These are phyloP conservation scores for Fistulinella prunicolor DNA, from an alignment of 768 basidiomycete species.

Conservation along the genomic window DNA sequence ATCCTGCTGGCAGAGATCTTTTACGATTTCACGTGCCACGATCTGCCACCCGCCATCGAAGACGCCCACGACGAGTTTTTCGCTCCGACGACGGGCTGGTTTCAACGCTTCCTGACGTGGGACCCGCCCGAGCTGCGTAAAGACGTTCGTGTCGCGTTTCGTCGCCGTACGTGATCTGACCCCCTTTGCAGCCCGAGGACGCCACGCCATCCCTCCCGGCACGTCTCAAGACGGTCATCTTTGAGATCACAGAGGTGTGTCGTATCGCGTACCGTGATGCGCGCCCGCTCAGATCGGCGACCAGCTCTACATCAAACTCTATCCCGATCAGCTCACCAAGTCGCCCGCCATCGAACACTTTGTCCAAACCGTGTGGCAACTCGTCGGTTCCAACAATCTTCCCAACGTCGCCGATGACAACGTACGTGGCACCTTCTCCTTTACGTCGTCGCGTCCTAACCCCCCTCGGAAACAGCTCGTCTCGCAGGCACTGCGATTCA, in stretches of 20 bases:
- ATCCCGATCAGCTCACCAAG: constrained; percentile 70
- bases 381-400: constrained; percentile 66
- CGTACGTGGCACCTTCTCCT: constrained; percentile 42
- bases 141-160: constrained; percentile 46
- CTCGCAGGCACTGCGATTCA: constrained; percentile 85
- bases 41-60: constrained; percentile 92
- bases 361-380: constrained; percentile 87
- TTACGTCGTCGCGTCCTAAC: background rate
- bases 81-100: constrained; percentile 61
- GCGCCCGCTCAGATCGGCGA: background rate
- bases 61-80: constrained; percentile 86
- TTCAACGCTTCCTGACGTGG: constrained; percentile 81
- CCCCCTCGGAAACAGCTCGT: constrained; percentile 68
- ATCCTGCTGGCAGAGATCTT: constrained; percentile 81
- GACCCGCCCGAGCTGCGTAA: constrained; percentile 63
- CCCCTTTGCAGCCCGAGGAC: constrained; percentile 63
- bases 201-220: constrained; percentile 82
- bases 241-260: constrained; percentile 84
- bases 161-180: constrained; percentile 5
- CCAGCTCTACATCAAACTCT: constrained; percentile 79
- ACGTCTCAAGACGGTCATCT: constrained; percentile 82
- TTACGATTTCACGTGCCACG: constrained; percentile 93
- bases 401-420: constrained; percentile 72
- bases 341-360: constrained; percentile 65
- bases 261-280: background rate